These are phyloP conservation scores for Pichia terricola DNA, from an alignment of 1,139 yeast species.

Conservation along the genomic window DNA sequence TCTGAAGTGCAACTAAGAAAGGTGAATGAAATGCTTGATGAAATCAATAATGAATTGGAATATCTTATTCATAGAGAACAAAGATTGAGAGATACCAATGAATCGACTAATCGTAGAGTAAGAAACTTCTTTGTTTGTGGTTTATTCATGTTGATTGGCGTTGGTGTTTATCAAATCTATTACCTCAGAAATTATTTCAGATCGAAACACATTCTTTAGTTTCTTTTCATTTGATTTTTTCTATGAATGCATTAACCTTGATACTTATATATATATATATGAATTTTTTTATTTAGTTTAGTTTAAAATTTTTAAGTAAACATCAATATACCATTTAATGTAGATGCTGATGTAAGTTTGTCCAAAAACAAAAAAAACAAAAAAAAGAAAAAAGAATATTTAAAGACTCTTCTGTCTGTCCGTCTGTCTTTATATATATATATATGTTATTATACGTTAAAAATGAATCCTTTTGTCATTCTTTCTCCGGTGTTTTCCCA, in stretches of 20 bases:
- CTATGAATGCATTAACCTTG: neutral
- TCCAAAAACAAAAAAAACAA: too few species aligned
- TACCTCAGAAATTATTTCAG: slow-evolving; percentile 90
- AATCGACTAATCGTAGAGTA: slow-evolving; percentile 81
- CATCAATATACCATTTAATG: too few species aligned
- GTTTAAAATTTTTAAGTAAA: too few species aligned
- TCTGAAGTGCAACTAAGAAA: slow-evolving; percentile 82
- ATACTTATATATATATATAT: too few species aligned
- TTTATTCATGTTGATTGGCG: slow-evolving; percentile 56
- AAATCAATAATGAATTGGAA: slow-evolving; percentile 66
- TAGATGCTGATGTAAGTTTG: too few species aligned
- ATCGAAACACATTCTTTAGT: slow-evolving; percentile 62
- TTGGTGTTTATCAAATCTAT: slow-evolving; percentile 87
- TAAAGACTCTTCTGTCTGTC: neutral
- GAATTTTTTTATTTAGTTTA: too few species aligned
- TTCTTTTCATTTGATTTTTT: neutral
- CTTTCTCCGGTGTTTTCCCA: too few species aligned
- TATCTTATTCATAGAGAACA: slow-evolving; percentile 84
- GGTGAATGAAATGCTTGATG: slow-evolving; percentile 74
- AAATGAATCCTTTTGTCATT: too few species aligned
- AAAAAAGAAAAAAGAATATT: too few species aligned
- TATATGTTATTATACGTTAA: neutral
- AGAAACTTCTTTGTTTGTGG: slow-evolving; percentile 72
- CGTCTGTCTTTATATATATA: neutral
- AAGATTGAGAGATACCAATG: slow-evolving; percentile 91